phyloP scores from a whole-genome alignment of 2,329 filamentous ascomycete species.

The Dendryphion nanum region DNA sequence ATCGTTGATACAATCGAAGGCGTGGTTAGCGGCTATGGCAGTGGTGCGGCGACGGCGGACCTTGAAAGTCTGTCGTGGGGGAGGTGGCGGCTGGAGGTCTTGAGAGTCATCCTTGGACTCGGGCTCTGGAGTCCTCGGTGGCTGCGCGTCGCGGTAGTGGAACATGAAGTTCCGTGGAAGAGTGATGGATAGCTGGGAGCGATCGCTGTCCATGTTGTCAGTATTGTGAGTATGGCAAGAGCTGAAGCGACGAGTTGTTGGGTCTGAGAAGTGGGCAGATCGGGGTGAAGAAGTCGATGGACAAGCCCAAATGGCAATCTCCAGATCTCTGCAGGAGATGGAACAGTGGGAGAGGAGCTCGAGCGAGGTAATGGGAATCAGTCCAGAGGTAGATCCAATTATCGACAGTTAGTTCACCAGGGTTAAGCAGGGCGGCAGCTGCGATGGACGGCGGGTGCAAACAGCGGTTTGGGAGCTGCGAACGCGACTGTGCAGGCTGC shows the following conservation, averaged over 20 bases:
- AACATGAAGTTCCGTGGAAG: conserved; percentile 52
- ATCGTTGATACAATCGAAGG: conserved; percentile 17
- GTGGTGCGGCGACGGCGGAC: conserved; percentile 47
- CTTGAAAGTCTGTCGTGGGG: conserved; percentile 49
- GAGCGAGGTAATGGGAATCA: too few relatives aligned
- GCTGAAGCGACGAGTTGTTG: too few relatives aligned
- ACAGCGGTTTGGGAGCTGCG: conserved; percentile 33
- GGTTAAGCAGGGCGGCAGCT: conserved; percentile 28
- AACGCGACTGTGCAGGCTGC: conserved; percentile 35
- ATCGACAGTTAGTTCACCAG: too few relatives aligned
- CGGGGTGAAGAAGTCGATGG: too few relatives aligned
- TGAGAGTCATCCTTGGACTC: conserved; percentile 31
- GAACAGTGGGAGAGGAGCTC: too few relatives aligned
- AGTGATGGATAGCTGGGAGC: conserved; percentile 49
- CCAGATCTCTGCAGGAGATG: too few relatives aligned
- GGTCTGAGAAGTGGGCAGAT: too few relatives aligned
- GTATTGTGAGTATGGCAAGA: not conserved
- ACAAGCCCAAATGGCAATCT: too few relatives aligned
- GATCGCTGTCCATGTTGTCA: conserved; percentile 43
- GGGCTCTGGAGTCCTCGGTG: conserved; percentile 48
- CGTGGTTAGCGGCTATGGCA: conserved; percentile 16
- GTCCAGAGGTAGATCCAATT: too few relatives aligned
- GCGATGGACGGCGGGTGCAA: conserved; percentile 19
- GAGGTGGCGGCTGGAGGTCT: conserved; percentile 42
- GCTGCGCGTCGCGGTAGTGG: conserved; percentile 46